Percentiles rank a stretch among this genome's conserved stretches.
These are phyloP conservation scores for Globisporangium iwayamae DNA, from an alignment of 352 stramenopile species.

Conservation along the genomic window DNA sequence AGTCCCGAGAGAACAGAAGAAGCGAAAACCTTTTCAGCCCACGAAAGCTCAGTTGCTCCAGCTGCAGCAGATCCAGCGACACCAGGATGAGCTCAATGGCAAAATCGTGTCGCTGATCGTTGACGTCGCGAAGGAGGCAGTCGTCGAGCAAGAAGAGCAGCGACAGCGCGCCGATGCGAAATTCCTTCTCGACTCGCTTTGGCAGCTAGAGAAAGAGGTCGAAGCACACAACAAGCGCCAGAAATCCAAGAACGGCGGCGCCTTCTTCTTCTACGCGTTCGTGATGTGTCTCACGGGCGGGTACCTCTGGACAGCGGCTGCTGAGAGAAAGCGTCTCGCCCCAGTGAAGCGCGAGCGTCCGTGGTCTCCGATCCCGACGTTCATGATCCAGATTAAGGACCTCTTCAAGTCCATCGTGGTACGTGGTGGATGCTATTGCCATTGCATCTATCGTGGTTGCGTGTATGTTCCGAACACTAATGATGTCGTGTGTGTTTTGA, in stretches of 20 bases:
- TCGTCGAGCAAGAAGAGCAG: neutral
- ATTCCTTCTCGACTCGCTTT: conserved; percentile 4
- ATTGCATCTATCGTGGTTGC: neutral
- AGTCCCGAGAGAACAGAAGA: neutral
- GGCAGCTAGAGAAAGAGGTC: conserved; percentile 8
- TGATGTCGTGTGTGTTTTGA: neutral
- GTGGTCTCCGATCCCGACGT: conserved; percentile 37
- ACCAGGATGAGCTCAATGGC: conserved; percentile 4
- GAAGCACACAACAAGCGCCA: conserved; percentile 11
- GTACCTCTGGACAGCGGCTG: conserved; percentile 30
- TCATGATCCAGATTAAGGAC: conserved; percentile 26
- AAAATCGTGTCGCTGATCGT: conserved; percentile 12
- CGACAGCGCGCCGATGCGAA: neutral
- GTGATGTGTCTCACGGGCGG: conserved; percentile 23
- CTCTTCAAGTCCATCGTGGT: conserved; percentile 40
- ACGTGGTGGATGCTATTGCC: conserved; percentile 1
- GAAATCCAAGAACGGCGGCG: conserved; percentile 8
- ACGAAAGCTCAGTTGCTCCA: conserved; percentile 13
- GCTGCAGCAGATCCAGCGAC: conserved; percentile 11
- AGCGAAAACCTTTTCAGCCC: neutral
- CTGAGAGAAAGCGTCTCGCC: conserved; percentile 14
- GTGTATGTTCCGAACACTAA: neutral
- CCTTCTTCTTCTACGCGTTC: conserved; percentile 34
- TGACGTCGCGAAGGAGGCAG: conserved; percentile 6
- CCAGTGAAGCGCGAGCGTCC: conserved; percentile 16